Evolutionary conservation across 306 rosid species (phyloP), one percentile per base, ranked within the genome.

Genomic region (Macrotyloma uniflorum): DNA sequence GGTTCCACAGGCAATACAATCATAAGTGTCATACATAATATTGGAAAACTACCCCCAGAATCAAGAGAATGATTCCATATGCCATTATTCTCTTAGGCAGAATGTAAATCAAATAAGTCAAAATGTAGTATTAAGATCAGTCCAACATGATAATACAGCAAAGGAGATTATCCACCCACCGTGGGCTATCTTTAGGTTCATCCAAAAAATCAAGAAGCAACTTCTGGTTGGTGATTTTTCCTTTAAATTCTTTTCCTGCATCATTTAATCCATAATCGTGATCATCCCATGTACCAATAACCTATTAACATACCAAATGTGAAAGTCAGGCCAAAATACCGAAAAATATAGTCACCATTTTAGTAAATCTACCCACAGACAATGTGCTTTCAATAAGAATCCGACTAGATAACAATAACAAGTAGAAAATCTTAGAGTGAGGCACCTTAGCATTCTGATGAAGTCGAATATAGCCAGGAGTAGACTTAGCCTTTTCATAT

Each of bases 241-340:
- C 70, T 4, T 26, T 26, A 86, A 93, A 86, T 78, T 93, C 96
- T 84, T 90, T 93, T 64, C 93, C 97, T 47, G 92, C 96, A 79
- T 90, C 86, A 70, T 90, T 93, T 76, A 93, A 83, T 81, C 97
- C 97, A 80, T 90, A 90, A 85, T 93, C 97, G 50, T 90, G 97
- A 79, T 93, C 96, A 83, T 93, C 97, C 97, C 97, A 93, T 40
- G 91, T 89, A 51, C 97, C 97, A 77, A 93, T 81, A 74, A 92
- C 93, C 94, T 92, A 83, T 19, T 63, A 74, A 50, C 77, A 85
- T 80, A 59, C 53, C 77, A 72, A 79, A 35, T 67, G 53, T 51
- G 58, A 46, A 59, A 71, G 79, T 85, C 72, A 70, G 74, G 70
- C 70, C 64, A 36, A 32, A 75, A 38, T 20, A 63, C 18, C 19